These are phyloP conservation scores for Coemansia sp. DNA, from an alignment of 192 early-diverging fungal species.

Conservation along the genomic window DNA sequence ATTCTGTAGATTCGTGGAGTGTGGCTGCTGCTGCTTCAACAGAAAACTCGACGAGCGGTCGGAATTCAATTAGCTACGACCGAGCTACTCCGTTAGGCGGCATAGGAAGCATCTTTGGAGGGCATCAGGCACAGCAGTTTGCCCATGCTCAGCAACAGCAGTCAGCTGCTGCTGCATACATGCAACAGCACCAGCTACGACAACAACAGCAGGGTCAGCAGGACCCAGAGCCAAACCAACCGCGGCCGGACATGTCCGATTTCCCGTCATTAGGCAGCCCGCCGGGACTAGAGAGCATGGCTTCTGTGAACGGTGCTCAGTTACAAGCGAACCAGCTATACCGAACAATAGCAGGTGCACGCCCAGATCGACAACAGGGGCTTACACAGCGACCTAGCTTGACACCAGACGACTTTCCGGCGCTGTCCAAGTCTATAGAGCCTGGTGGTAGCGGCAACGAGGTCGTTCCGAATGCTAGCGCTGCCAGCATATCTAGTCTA, in stretches of 20 bases:
- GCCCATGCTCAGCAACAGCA: conserved; percentile 28
- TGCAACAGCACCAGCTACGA: conserved; percentile 28
- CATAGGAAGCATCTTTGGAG: conserved; percentile 23
- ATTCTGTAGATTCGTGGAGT: conserved; percentile 39
- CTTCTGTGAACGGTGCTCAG: conserved; percentile 17
- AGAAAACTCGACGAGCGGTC: conserved; percentile 12
- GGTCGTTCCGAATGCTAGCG: not conserved
- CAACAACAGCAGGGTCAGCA: conserved; percentile 37
- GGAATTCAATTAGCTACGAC: conserved; percentile 44
- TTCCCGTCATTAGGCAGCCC: conserved; percentile 50
- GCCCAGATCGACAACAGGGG: conserved; percentile 17
- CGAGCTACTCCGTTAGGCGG: conserved; percentile 18
- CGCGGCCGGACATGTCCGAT: conserved; percentile 50
- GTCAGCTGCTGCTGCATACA: conserved; percentile 26
- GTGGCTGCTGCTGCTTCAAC: conserved; percentile 22
- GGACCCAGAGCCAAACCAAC: conserved; percentile 16
- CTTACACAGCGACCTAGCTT: conserved; percentile 19
- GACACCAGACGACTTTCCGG: conserved; percentile 46
- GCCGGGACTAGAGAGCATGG: conserved; percentile 27
- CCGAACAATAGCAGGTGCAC: conserved; percentile 32
- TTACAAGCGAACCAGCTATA: conserved; percentile 35
- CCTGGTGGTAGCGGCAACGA: conserved; percentile 5
- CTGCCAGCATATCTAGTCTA: conserved; percentile 12
- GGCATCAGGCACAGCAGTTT: conserved; percentile 37
- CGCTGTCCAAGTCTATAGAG: conserved; percentile 23